Base-by-base conservation (phyloP, 495 filamentous ascomycete genomes). In the Hypoxylon trugodes region DNA sequence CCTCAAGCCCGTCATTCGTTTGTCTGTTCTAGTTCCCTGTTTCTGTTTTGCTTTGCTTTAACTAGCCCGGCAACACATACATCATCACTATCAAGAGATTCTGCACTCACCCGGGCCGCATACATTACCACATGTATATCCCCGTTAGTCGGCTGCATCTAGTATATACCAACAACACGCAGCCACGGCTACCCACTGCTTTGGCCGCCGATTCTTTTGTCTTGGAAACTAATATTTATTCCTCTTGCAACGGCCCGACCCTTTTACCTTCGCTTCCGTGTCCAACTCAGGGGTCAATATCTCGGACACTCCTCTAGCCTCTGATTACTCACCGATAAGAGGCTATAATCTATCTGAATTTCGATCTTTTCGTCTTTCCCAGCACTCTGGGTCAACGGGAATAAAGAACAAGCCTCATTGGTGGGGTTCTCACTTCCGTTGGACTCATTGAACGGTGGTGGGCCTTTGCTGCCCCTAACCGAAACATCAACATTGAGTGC, bases 381-480 rank as follows among this genome's bases (percentile, higher is more conserved):
- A 8, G 22, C 16, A 7, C 10, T 19, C 25, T 48, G 19, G 13
- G 18, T 13, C 16, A 37, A 49, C 6, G 16, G 53, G 38, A 41
- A 19, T 22, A 46, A 13, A 19, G 46, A 41, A 24, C 6, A 33
- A 22, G 13, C 26, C 22, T 36, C 12, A 21, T 26, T 25, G 28
- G 19, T 43, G 48, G 43, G 3, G n/a, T n/a, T 32, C 26, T 37
- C n/a, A 36, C 13, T 28, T 45, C 43, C 16, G 62, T 25, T 60
- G 43, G 32, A 36, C n/a, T 25, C 30, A 38, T 49, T 54, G 10
- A 32, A 58, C 38, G 47, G 46, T 63, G 41, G 65, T 66, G 63
- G 65, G 65, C 65, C 53, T 63, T n/a, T 45, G 65, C 59, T 68
- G 65, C 65, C 65, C 65, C 38, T 63, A 62, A 53, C 59, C 65